Conservation (phyloP, 345 rosid species). For the Eucalyptus viminalis region DNA sequence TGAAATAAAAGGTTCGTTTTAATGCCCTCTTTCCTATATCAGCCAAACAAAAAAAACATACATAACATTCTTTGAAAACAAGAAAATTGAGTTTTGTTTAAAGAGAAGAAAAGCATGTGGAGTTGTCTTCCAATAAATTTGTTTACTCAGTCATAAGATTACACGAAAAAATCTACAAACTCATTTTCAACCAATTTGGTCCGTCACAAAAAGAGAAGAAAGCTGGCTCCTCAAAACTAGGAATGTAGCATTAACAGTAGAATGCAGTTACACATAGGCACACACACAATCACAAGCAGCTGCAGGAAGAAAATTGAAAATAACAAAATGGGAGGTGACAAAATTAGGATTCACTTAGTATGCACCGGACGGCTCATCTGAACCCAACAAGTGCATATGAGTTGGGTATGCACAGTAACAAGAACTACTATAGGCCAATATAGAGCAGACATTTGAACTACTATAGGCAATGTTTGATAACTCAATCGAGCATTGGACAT, state of each 20-base stretch:
- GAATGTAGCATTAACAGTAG: neutral
- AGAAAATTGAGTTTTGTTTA: neutral
- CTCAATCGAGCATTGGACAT: neutral
- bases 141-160: neutral
- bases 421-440: neutral
- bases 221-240: neutral
- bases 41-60: neutral
- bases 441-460: neutral
- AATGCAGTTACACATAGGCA: neutral
- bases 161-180: neutral
- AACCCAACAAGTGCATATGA: neutral
- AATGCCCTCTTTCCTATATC: neutral
- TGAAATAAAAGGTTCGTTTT: neutral
- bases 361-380: neutral
- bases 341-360: neutral
- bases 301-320: neutral
- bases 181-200: neutral
- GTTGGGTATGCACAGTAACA: neutral
- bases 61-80: neutral
- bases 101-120: neutral
- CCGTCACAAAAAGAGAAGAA: neutral
- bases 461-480: neutral
- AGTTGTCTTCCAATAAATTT: neutral
- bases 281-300: neutral
- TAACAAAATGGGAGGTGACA: neutral